Percentiles rank a stretch among this genome's conserved stretches.
phyloP scores from a whole-genome alignment of 1,284 basidiomycete species.

The Microbotryomycetes sp. region DNA sequence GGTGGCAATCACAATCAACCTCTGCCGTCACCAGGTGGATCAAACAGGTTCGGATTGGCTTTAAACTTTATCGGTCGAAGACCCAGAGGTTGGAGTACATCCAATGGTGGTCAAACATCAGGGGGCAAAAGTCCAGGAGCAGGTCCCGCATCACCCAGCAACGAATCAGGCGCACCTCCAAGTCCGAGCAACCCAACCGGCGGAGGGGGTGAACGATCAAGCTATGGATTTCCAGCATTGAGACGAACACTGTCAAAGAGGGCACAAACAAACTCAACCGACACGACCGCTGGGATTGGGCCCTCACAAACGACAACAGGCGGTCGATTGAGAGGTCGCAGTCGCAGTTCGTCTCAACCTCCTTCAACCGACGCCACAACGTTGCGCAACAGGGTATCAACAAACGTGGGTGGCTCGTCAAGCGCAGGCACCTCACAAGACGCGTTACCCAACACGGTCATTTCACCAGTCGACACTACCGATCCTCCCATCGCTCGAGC shows the following conservation, averaged over 20 bases:
- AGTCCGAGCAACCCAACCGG: too few relatives aligned
- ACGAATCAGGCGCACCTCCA: constrained; percentile 24
- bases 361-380: constrained; percentile 1
- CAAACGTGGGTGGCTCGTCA: not conserved
- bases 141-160: constrained; percentile 9
- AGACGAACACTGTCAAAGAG: constrained; percentile 26
- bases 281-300: not conserved
- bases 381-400: not conserved
- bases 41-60: constrained; percentile 28
- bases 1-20: not conserved
- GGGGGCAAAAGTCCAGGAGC: constrained; percentile 16
- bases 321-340: not conserved
- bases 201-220: constrained; percentile 7
- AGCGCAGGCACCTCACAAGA: not conserved
- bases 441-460: not conserved
- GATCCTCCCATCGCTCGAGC: not conserved
- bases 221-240: constrained; percentile 31
- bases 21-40: constrained; percentile 2
- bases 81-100: constrained; percentile 21
- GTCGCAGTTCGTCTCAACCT: constrained; percentile 26
- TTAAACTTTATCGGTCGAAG: constrained; percentile 28
- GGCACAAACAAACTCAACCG: not conserved
- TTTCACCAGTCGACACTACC: not conserved
- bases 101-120: not conserved
- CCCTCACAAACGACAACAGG: not conserved